phyloP scores from a whole-genome alignment of 2,329 filamentous ascomycete genomes.

The Aureobasidium sp. region DNA sequence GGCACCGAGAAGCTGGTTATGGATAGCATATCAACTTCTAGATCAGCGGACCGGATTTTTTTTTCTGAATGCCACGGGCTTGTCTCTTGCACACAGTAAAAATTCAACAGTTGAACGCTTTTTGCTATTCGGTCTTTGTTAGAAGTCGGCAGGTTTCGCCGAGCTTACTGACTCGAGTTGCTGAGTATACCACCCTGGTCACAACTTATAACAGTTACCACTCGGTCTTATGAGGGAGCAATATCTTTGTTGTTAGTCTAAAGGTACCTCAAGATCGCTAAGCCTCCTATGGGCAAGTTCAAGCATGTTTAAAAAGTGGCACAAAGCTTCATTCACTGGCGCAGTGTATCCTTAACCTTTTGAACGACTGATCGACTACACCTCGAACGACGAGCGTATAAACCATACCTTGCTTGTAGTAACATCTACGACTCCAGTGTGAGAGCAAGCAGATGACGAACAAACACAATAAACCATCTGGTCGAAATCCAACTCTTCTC shows the following conservation, averaged over 20 bases:
- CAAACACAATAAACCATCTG: background rate
- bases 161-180: background rate
- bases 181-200: background rate
- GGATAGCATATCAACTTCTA: too few species aligned
- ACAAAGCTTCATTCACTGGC: background rate
- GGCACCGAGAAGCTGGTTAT: too few species aligned
- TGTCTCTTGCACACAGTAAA: background rate
- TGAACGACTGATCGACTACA: background rate
- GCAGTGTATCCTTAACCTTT: background rate
- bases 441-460: background rate
- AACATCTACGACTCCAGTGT: too few species aligned
- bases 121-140: background rate
- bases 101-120: background rate
- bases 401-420: background rate
- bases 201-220: accelerated
- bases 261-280: background rate
- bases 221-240: too few species aligned
- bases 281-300: too few species aligned
- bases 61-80: background rate
- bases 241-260: background rate
- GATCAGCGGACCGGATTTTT: too few species aligned
- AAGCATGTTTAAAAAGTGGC: background rate
- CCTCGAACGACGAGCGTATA: background rate
- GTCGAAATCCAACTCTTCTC: background rate
- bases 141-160: background rate